phyloP scores from a whole-genome alignment of 176 grass and related monocot genomes.

The Avena sativa region DNA sequence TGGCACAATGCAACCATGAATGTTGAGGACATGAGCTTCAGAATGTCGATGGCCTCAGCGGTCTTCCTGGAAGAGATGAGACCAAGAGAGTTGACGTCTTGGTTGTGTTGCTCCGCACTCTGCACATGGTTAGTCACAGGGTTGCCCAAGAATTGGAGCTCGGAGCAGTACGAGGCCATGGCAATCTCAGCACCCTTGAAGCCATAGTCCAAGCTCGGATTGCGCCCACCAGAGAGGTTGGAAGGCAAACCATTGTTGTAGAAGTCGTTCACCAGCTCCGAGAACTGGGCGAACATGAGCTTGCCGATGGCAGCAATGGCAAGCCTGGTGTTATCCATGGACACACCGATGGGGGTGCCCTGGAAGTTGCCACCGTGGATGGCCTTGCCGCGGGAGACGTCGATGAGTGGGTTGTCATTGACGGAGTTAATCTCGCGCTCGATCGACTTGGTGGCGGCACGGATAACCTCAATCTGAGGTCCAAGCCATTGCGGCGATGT shows the following conservation, averaged over 20 bases:
- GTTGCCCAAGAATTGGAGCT: too few relatives aligned
- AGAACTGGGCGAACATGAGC: slow-evolving; percentile 88
- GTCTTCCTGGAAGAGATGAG: slow-evolving; percentile 80
- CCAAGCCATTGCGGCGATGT: slow-evolving; percentile 94
- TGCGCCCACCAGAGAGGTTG: slow-evolving; percentile 85
- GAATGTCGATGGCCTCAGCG: slow-evolving; percentile 73
- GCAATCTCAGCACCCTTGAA: slow-evolving; percentile 96
- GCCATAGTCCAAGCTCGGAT: slow-evolving; percentile 90
- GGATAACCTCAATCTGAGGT: slow-evolving; percentile 88
- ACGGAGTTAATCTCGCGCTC: slow-evolving; percentile 93
- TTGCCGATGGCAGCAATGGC: slow-evolving; percentile 69
- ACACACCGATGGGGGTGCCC: slow-evolving; percentile 84
- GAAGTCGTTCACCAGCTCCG: slow-evolving; percentile 85
- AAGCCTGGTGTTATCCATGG: slow-evolving; percentile 90
- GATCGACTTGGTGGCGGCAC: slow-evolving; percentile 69
- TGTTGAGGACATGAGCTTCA: slow-evolving; percentile 96
- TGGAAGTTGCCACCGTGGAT: slow-evolving; percentile 93
- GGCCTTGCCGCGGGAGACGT: slow-evolving; percentile 71
- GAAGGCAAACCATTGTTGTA: slow-evolving; percentile 90
- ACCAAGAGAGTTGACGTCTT: too few relatives aligned
- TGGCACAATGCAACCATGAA: slow-evolving; percentile 79
- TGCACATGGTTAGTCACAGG: too few relatives aligned
- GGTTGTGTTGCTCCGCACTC: too few relatives aligned
- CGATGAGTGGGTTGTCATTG: slow-evolving; percentile 90
- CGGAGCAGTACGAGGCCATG: slow-evolving; percentile 51